Conservation (phyloP, 1,284 basidiomycete species). For the Ceratobasidium sp. region DNA sequence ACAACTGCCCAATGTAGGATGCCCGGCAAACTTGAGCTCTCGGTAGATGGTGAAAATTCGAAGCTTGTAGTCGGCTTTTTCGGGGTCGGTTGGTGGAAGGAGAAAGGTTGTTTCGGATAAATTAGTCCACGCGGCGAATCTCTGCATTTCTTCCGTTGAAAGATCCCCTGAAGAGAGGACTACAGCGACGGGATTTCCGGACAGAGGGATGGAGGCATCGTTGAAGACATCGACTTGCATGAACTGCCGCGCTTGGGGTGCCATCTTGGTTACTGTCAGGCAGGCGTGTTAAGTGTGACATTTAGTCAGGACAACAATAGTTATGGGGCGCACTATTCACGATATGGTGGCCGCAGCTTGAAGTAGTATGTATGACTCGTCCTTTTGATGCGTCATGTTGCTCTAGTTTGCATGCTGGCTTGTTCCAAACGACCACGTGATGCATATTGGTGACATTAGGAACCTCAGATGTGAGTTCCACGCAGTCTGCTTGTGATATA, state of each 20-base stretch:
- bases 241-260: background rate
- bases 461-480: too few relatives aligned
- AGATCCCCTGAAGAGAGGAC: constrained; percentile 15
- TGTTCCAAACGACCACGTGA: background rate
- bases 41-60: constrained; percentile 19
- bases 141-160: constrained; percentile 24
- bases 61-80: constrained; percentile 36
- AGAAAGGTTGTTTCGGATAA: constrained; percentile 40
- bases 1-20: constrained; percentile 43
- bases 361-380: background rate
- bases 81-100: constrained; percentile 26
- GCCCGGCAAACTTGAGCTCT: constrained; percentile 36
- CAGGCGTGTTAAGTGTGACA: too few relatives aligned
- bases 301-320: background rate
- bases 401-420: background rate
- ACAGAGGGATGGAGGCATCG: constrained; percentile 7
- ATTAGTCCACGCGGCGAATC: constrained; percentile 27
- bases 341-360: constrained; percentile 2
- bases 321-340: background rate
- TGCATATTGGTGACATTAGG: too few relatives aligned
- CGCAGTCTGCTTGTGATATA: too few relatives aligned
- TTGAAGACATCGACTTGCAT: constrained; percentile 41
- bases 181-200: constrained; percentile 38
- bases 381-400: too few relatives aligned
- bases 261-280: constrained; percentile 12